A percentile compares a stretch with the other conserved stretches of the same genome.
phyloP scores from a whole-genome alignment of 208 protist genomes.

The Porcisia hertigi region DNA sequence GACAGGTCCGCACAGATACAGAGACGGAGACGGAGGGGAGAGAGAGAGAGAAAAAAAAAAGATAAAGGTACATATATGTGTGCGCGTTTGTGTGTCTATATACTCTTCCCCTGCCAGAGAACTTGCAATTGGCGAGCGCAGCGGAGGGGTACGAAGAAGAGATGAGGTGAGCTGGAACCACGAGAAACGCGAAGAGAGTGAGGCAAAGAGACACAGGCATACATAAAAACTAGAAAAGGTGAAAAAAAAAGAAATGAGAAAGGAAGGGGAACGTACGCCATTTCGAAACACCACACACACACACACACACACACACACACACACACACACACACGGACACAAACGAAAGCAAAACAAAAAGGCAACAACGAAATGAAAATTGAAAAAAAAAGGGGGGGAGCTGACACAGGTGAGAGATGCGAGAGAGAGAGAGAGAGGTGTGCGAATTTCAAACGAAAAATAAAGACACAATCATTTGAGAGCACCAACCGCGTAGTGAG shows the following conservation, averaged over 20 bases:
- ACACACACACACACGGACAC: background rate
- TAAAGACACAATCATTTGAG: background rate
- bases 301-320: background rate
- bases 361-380: too few relatives aligned
- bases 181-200: too few relatives aligned
- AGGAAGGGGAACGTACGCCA: background rate
- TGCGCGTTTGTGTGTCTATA: too few relatives aligned
- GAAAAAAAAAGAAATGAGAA: background rate
- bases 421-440: background rate
- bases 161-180: too few relatives aligned
- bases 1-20: background rate
- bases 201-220: background rate
- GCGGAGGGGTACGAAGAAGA: too few relatives aligned
- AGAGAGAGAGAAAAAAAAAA: too few relatives aligned
- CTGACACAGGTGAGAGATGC: background rate
- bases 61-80: constrained; percentile 1
- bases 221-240: background rate
- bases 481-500: background rate
- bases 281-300: background rate
- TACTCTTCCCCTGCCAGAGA: too few relatives aligned
- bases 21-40: too few relatives aligned
- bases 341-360: too few relatives aligned
- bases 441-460: background rate
- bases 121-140: too few relatives aligned
- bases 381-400: background rate